Base-by-base conservation (phyloP, 768 basidiomycete genomes). In the Xerocomellus intermedius region DNA sequence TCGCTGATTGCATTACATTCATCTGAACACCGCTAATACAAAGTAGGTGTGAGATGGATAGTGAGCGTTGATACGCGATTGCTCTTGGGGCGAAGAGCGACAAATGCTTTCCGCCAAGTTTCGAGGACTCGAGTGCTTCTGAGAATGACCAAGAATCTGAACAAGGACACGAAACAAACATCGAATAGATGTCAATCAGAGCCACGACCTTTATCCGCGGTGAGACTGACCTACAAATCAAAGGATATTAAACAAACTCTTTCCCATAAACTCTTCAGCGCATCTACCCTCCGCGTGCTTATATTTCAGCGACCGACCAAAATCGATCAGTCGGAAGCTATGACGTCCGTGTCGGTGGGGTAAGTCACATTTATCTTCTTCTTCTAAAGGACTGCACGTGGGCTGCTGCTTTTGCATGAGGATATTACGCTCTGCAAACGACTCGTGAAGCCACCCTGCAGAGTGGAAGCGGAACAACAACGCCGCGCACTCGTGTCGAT, bases 261-360 rank as follows among this genome's bases (percentile, higher is more conserved):
- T 52, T 22, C 41, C 58, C 5, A 0, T 0, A 4, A 0, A 5
- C 54, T 53, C 42, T 26, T 55, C 54, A 5, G 0, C 2, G 16
- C 33, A 8, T 37, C 28, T 30, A 10, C 0, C n/a, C 16, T 2
- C 7, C 16, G 6, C 0, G 0, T 16, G 0, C 7, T 32, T 0
- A 1, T 19, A 35, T 21, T 50, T 8, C 17, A 19, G 33, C 24
- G 70, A 68, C 42, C 80, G 71, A n/a, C 80, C 79, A 41, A 80
- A 79, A 58, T 82, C 80, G 50, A 80, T 79, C 51, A 82, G 47
- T 26, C 80, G 76, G 59, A 78, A 81, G 48, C 73, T 63, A 12
- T 48, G 17, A 0, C 4, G 38, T 17, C 49, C 37, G 32, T 54
- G 42, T 54, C 14, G 21, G 19, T 52, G 33, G 5, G 54, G 36